Base-by-base conservation (phyloP, 2,329 filamentous ascomycete species). In the Didymella sp. region DNA sequence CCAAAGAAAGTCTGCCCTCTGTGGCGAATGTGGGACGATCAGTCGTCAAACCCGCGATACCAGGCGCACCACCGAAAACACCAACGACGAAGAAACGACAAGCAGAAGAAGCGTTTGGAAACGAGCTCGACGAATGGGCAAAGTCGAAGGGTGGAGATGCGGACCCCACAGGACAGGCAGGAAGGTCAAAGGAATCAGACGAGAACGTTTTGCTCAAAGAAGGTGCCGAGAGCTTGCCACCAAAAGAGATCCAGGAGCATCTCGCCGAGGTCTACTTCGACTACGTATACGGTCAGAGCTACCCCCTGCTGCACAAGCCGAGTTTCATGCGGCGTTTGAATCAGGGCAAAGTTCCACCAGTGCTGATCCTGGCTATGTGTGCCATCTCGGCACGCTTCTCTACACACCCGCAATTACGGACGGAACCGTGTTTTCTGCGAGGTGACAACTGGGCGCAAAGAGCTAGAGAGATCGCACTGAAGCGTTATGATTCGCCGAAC, bases 381-480 rank as follows among this genome's bases (percentile, higher is more conserved):
- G 94, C 94, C 21, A 88, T 98, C 41, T 91, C 95, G n/a, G 94
- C 94, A 35, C 89, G 95, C 37, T 99, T 98, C 73, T 96, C 94
- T 1, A 91, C 87, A 19, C 94, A 96, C 73, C 92, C 94, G 0
- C 88, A 89, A 69, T 82, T 96, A 59, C 88, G 84, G 63, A 87
- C 86, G 1, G 87, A 88, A 56, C 90, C 90, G 6, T 90, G 89
- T 51, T 98, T 96, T 72, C 79, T 96, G 38, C 88, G 92, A 40
- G 95, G 95, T 5, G 94, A 98, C 73, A 87, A 90, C 60, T 99
- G 94, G 93, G 95, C 92, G 6, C 87, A 86, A 22, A 87, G 88
- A 25, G 94, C 94, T n/a, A 85, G 93, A 46, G 89, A 92, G 33
- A 97, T 98, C 59, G 89, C 95, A 21, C 85, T 91, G 38, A 90